Evolutionary conservation across 1,139 yeast genomes (phyloP).

Genomic region (Magnusiomyces magnusii): DNA sequence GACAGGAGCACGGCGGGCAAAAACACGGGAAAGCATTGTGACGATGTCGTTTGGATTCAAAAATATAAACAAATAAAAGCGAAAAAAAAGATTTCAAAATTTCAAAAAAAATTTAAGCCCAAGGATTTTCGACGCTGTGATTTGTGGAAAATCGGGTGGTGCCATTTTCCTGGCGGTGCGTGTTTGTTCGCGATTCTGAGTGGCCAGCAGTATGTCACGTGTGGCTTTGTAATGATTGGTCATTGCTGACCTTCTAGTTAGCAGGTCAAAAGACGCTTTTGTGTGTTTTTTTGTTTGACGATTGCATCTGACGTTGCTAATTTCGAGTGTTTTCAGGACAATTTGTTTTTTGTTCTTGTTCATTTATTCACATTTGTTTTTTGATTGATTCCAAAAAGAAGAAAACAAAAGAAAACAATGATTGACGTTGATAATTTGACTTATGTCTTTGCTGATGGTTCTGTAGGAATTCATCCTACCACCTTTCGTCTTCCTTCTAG

Average conservation of each 20-base stretch:
- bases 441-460: constrained; percentile 61
- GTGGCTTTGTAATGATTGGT: neutral
- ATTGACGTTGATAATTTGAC: constrained; percentile 59
- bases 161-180: constrained; percentile 3
- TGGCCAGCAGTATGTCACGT: neutral
- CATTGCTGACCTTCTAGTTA: neutral
- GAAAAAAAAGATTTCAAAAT: neutral
- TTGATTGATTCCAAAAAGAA: too few relatives aligned
- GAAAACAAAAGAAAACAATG: too few relatives aligned
- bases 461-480: constrained; percentile 63
- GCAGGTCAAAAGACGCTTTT: too few relatives aligned
- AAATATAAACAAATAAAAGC: neutral
- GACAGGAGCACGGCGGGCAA: constrained; percentile 19
- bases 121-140: neutral
- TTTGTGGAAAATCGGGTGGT: constrained; percentile 1
- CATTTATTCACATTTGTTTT: neutral
- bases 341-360: neutral
- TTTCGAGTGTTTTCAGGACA: neutral
- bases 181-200: neutral
- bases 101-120: neutral
- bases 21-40: constrained; percentile 16
- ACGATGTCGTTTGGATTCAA: constrained; percentile 1
- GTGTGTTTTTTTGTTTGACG: too few relatives aligned
- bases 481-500: constrained; percentile 57
- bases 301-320: too few relatives aligned